Conservation (phyloP, 106 monocot species). For the Triglochin maritima region DNA sequence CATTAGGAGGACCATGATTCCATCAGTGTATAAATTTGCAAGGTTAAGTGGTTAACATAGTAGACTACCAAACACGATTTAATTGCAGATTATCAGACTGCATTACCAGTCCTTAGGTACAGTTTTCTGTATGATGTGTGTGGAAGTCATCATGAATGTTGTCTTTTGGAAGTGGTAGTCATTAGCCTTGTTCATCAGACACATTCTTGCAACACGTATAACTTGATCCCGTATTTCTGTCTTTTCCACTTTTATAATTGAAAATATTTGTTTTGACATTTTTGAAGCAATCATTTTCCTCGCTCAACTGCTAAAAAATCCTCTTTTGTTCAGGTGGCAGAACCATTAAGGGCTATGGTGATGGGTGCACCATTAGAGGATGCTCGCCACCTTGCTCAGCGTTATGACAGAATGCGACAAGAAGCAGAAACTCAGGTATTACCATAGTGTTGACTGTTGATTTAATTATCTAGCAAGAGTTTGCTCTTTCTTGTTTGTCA, state of each 20-base stretch:
- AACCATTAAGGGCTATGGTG: conserved; percentile 96
- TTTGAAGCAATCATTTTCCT: neutral
- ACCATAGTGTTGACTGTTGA: neutral
- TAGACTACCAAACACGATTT: too few species aligned
- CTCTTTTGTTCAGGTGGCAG: conserved; percentile 53
- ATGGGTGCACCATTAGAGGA: conserved; percentile 95
- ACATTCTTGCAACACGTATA: neutral
- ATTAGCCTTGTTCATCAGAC: neutral
- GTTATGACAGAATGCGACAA: conserved; percentile 84
- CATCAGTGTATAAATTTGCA: too few species aligned
- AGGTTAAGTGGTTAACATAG: too few species aligned
- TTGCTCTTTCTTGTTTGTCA: too few species aligned
- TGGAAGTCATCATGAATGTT: too few species aligned
- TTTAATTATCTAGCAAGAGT: too few species aligned
- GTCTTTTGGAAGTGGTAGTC: too few species aligned
- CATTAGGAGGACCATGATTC: too few species aligned
- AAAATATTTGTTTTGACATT: neutral
- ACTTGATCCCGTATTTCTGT: neutral
- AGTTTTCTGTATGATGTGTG: too few species aligned
- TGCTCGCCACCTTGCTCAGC: conserved; percentile 90
- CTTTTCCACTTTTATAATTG: neutral
- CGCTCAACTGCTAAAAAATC: neutral
- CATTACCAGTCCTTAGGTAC: too few species aligned
- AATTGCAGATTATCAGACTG: too few species aligned
- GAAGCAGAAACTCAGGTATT: conserved; percentile 95